phyloP scores from a whole-genome alignment of 345 rosid genomes.

The Bruguiera gymnorhiza region DNA sequence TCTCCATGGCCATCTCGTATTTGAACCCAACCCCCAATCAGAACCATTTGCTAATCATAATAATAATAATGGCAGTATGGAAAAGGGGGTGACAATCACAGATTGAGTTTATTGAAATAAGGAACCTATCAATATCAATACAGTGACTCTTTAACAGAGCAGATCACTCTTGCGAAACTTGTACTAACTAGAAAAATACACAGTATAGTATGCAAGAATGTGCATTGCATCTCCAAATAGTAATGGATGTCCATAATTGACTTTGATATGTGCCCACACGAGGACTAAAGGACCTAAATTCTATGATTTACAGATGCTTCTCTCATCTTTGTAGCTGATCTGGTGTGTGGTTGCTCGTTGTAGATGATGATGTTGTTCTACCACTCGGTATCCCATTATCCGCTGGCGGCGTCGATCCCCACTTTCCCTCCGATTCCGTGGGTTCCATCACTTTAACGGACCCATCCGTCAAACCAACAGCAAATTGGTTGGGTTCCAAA shows the following conservation, averaged over 20 bases:
- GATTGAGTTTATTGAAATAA: constrained; percentile 11
- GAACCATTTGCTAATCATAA: neutral
- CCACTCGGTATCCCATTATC: constrained; percentile 65
- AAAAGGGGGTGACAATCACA: neutral
- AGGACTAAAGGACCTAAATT: constrained; percentile 25
- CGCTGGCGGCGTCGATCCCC: constrained; percentile 60
- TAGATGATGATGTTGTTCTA: constrained; percentile 67
- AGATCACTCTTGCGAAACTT: neutral
- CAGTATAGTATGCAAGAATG: constrained; percentile 31
- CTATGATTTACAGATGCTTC: constrained; percentile 22
- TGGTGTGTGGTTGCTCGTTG: constrained; percentile 69
- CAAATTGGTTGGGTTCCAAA: constrained; percentile 65
- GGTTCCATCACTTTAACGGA: constrained; percentile 79
- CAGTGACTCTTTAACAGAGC: constrained; percentile 15
- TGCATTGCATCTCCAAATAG: constrained; percentile 1
- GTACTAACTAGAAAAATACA: neutral
- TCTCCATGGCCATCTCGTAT: no score
- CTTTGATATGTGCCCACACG: constrained; percentile 16
- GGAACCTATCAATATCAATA: constrained; percentile 14
- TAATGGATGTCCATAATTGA: constrained; percentile 19
- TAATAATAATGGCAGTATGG: neutral
- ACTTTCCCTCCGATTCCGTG: constrained; percentile 55
- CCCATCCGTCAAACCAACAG: constrained; percentile 66
- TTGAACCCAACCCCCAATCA: neutral
- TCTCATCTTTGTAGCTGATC: constrained; percentile 72